phyloP scores from a whole-genome alignment of 805 yeast species.

The Candida oleophila region DNA sequence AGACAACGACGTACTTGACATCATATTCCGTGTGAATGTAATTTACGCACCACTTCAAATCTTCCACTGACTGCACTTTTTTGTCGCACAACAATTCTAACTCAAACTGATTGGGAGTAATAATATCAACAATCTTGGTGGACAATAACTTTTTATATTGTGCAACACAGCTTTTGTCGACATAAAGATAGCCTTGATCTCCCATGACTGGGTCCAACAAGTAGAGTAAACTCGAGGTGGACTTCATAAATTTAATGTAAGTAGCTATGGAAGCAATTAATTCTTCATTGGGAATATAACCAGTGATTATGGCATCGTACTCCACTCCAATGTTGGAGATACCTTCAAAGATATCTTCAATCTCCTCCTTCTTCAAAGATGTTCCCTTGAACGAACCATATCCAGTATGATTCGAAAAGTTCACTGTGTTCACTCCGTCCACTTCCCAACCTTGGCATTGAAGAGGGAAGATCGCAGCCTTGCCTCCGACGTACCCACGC shows the following conservation, averaged over 20 bases:
- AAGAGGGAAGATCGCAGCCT: slow-evolving; percentile 86
- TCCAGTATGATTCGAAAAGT: slow-evolving; percentile 91
- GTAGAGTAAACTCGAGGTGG: slow-evolving; percentile 38
- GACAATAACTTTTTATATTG: slow-evolving; percentile 43
- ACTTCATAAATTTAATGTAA: slow-evolving; percentile 19
- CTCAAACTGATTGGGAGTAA: slow-evolving; percentile 92
- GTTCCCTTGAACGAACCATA: slow-evolving; percentile 68
- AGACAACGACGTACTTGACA: slow-evolving; percentile 63
- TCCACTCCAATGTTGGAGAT: slow-evolving; percentile 41
- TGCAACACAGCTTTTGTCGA: slow-evolving; percentile 45
- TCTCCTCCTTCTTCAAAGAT: slow-evolving; percentile 42
- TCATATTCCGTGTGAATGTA: slow-evolving; percentile 47
- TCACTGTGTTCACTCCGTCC: slow-evolving; percentile 83
- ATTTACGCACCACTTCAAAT: slow-evolving; percentile 47
- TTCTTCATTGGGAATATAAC: slow-evolving; percentile 62
- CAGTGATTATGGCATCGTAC: slow-evolving; percentile 62
- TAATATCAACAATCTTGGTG: slow-evolving; percentile 62
- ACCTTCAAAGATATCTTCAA: slow-evolving; percentile 55
- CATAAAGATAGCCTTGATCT: slow-evolving; percentile 71
- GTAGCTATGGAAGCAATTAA: slow-evolving; percentile 39
- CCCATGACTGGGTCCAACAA: slow-evolving; percentile 81
- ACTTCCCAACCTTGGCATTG: slow-evolving; percentile 92
- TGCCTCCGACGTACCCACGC: slow-evolving; percentile 94
- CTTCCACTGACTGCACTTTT: slow-evolving; percentile 37
- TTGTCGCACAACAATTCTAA: slow-evolving; percentile 65